A percentile compares a stretch with the other conserved stretches of the same genome.
phyloP scores from a whole-genome alignment of 345 rosid genomes.

The Sonneratia caseolaris region DNA sequence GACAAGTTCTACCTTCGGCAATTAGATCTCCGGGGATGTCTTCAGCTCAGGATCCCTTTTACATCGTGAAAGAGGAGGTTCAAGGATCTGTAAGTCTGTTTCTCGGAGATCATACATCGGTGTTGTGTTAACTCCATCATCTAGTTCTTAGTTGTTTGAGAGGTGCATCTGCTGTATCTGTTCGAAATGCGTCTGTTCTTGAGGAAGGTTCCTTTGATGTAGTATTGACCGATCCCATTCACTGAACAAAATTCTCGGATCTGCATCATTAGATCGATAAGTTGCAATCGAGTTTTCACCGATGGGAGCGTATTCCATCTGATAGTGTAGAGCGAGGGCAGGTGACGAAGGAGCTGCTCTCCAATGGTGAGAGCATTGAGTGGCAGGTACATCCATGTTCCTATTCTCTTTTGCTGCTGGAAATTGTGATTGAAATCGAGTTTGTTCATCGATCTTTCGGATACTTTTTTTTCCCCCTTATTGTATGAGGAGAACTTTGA shows the following conservation, averaged over 20 bases:
- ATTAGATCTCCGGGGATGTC: constrained; percentile 38
- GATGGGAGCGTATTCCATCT: constrained; percentile 67
- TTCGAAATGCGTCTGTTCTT: background rate
- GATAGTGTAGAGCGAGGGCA: constrained; percentile 53
- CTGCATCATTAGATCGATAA: constrained; percentile 65
- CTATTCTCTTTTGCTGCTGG: too few species aligned
- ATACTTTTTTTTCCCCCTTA: background rate
- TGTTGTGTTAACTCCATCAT: background rate
- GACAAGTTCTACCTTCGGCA: background rate
- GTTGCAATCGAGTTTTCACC: constrained; percentile 72
- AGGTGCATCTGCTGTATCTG: background rate
- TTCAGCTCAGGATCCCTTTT: constrained; percentile 96
- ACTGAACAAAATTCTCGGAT: background rate
- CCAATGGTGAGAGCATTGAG: constrained; percentile 76
- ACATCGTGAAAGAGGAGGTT: constrained; percentile 96
- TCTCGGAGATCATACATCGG: background rate
- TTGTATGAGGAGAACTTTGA: background rate
- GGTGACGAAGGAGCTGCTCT: constrained; percentile 60
- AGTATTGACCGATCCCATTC: background rate
- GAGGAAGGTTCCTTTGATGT: background rate
- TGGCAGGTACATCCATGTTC: constrained; percentile 57
- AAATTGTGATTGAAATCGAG: background rate
- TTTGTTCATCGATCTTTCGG: background rate
- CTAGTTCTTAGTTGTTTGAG: background rate
- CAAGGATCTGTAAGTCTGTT: constrained; percentile 78